Conservation (phyloP, 2,329 filamentous ascomycete genomes). For the Phyllosticta citriasiana region DNA sequence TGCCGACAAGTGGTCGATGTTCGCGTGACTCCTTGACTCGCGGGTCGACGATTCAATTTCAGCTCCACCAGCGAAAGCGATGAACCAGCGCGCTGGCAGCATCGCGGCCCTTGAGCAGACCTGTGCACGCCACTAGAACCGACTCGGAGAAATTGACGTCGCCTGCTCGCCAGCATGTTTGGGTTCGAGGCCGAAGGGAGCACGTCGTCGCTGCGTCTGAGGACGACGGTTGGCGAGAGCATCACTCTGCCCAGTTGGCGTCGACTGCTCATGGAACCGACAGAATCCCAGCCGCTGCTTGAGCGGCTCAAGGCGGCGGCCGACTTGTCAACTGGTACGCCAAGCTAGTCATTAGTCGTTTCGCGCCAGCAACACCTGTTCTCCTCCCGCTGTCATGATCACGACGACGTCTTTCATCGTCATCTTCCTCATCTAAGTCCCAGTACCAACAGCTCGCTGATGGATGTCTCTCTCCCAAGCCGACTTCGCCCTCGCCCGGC, state of each 20-base stretch:
- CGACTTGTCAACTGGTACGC: not conserved
- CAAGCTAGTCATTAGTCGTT: not conserved
- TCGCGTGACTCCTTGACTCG: not conserved
- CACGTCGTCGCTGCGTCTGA: not conserved
- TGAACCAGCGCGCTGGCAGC: not conserved
- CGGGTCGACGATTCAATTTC: not conserved
- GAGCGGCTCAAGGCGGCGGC: not conserved
- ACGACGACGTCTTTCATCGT: not conserved
- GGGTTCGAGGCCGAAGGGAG: not conserved
- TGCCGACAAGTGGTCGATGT: not conserved
- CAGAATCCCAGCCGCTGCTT: slow-evolving; percentile 2
- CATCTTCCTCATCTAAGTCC: not conserved
- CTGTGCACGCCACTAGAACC: not conserved
- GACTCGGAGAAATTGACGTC: not conserved
- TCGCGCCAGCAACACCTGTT: not conserved
- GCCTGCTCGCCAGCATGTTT: not conserved
- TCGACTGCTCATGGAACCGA: slow-evolving; percentile 1
- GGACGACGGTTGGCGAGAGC: not conserved
- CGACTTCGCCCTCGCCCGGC: slow-evolving; percentile 24
- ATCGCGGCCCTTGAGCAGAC: not conserved
- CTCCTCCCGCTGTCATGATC: not conserved
- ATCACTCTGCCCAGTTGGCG: slow-evolving; percentile 1
- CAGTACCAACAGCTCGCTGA: not conserved
- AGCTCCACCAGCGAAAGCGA: not conserved
- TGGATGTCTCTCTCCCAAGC: slow-evolving; percentile 13